phyloP scores from a whole-genome alignment of 257 asterid species.

The Gentiana straminea region DNA sequence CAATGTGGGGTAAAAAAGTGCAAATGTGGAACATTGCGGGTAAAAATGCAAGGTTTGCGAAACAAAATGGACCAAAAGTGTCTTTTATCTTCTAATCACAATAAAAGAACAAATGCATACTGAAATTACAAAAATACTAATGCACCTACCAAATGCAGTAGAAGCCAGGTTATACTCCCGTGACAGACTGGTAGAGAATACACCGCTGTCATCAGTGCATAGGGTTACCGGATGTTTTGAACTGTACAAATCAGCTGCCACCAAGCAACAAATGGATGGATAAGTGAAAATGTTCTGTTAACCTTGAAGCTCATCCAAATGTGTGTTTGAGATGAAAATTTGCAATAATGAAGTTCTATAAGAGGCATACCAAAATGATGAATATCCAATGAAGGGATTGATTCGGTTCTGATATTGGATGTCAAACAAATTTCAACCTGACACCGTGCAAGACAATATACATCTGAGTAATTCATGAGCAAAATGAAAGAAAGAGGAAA shows the following conservation, averaged over 20 bases:
- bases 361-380: slow-evolving; percentile 84
- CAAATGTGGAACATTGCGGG: too few relatives aligned
- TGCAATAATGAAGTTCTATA: slow-evolving; percentile 3
- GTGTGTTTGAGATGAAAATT: neutral
- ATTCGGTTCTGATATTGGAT: slow-evolving; percentile 73
- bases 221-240: slow-evolving; percentile 62
- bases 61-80: too few relatives aligned
- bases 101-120: neutral
- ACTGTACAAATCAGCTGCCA: slow-evolving; percentile 67
- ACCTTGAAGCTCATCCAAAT: neutral
- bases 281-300: neutral
- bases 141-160: slow-evolving; percentile 50
- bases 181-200: slow-evolving; percentile 73
- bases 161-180: slow-evolving; percentile 54
- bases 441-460: slow-evolving; percentile 6
- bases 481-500: too few relatives aligned
- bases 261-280: slow-evolving; percentile 10
- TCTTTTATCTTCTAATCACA: neutral
- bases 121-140: neutral
- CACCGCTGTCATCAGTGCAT: slow-evolving; percentile 85
- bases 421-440: slow-evolving; percentile 99
- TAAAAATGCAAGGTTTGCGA: too few relatives aligned
- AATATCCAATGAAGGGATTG: slow-evolving; percentile 71
- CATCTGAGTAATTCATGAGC: neutral
- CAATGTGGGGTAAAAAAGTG: too few relatives aligned